Conservation (phyloP, 2,329 filamentous ascomycete genomes). For the Cucurbitaria berberidis region DNA sequence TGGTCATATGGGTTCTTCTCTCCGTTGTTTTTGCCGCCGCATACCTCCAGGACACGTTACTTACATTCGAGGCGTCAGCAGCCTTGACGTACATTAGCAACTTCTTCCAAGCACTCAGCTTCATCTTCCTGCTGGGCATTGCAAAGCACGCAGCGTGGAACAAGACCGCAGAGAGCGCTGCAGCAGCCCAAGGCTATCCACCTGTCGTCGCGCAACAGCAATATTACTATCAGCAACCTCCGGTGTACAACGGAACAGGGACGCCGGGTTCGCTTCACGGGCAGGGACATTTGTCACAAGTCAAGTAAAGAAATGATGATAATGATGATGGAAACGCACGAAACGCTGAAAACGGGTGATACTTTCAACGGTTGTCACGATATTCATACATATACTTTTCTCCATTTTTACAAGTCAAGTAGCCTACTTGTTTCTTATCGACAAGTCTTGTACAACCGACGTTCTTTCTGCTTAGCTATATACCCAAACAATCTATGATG, state of each 20-base stretch:
- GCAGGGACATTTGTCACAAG: not conserved
- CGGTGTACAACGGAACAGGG: slow-evolving; percentile 3
- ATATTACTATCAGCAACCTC: slow-evolving; percentile 24
- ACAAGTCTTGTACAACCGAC: too few relatives aligned
- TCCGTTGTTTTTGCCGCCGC: slow-evolving; percentile 12
- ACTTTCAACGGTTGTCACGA: too few relatives aligned
- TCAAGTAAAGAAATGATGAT: not conserved
- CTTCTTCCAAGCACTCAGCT: slow-evolving; percentile 26
- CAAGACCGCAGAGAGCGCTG: not conserved
- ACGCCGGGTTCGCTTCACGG: too few relatives aligned
- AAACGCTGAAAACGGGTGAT: too few relatives aligned
- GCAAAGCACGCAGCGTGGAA: slow-evolving; percentile 25
- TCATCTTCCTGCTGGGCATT: slow-evolving; percentile 26
- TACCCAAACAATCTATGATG: too few relatives aligned
- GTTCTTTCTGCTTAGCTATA: too few relatives aligned
- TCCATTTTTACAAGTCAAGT: too few relatives aligned
- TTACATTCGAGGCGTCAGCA: not conserved
- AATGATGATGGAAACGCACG: too few relatives aligned
- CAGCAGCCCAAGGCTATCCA: slow-evolving; percentile 17
- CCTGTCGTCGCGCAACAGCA: slow-evolving; percentile 9
- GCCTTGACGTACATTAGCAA: slow-evolving; percentile 20
- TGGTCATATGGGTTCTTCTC: slow-evolving; percentile 27
- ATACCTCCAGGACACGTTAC: not conserved
- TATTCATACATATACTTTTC: too few relatives aligned
- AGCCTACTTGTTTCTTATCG: too few relatives aligned